phyloP scores from a whole-genome alignment of 805 yeast genomes.

The Wickerhamomyces chaumierensis region DNA sequence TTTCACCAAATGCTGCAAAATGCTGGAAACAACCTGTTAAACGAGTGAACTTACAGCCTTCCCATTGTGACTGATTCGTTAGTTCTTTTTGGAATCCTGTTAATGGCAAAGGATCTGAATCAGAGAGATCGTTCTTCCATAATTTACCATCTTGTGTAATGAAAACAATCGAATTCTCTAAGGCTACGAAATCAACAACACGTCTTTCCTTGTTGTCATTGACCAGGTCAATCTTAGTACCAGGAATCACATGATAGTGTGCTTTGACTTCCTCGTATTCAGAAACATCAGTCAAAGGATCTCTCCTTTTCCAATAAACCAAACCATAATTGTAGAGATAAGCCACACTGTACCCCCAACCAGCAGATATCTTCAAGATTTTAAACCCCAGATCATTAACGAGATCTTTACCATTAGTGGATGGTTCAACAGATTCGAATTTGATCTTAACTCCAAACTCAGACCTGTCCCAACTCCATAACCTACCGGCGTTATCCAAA shows the following conservation, averaged over 20 bases:
- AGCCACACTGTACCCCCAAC: slow-evolving; percentile 54
- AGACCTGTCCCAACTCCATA: slow-evolving; percentile 55
- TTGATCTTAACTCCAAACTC: slow-evolving; percentile 31
- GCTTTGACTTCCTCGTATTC: slow-evolving; percentile 25
- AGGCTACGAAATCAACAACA: slow-evolving; percentile 43
- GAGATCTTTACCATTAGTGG: slow-evolving; percentile 12
- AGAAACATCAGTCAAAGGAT: slow-evolving; percentile 13
- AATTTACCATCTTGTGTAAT: slow-evolving; percentile 32
- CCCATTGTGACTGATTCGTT: background rate
- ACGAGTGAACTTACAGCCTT: slow-evolving; percentile 30
- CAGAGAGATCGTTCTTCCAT: slow-evolving; percentile 13
- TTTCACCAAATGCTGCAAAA: slow-evolving; percentile 45
- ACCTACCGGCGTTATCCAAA: slow-evolving; percentile 32
- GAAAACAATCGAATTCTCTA: slow-evolving; percentile 41
- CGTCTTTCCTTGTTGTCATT: slow-evolving; percentile 17
- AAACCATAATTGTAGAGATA: slow-evolving; percentile 39
- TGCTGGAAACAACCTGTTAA: slow-evolving; percentile 42
- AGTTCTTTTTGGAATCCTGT: background rate
- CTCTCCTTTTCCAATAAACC: slow-evolving; percentile 41
- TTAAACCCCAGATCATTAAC: slow-evolving; percentile 17
- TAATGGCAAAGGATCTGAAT: background rate
- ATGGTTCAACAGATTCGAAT: slow-evolving; percentile 21
- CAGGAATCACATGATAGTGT: slow-evolving; percentile 28
- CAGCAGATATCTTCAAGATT: slow-evolving; percentile 42
- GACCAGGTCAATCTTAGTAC: slow-evolving; percentile 17